Evolutionary conservation across 768 basidiomycete genomes (phyloP).

Genomic region (Phlebiopsis flavidoalba): DNA sequence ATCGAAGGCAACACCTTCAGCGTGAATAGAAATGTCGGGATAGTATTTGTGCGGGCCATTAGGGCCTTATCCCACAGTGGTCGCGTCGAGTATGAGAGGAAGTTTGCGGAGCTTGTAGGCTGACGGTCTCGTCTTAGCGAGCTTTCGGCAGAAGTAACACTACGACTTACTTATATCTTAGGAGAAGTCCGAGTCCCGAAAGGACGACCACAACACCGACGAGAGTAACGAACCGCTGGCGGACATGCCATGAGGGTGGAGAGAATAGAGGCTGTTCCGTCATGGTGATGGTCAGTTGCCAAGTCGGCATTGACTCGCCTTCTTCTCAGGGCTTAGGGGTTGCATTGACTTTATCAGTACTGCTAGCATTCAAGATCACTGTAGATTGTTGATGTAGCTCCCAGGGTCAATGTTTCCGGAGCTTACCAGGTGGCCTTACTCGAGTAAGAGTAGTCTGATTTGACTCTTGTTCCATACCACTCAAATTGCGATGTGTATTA

Average conservation of each 20-base stretch:
- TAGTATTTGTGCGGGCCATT: constrained; percentile 41
- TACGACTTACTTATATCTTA: not conserved
- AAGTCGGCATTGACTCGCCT: not conserved
- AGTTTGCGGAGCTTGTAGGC: constrained; percentile 40
- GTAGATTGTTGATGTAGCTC: not conserved
- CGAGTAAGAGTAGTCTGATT: too few relatives aligned
- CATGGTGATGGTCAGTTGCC: not conserved
- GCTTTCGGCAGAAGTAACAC: not conserved
- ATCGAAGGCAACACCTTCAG: constrained; percentile 44
- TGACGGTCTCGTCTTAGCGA: constrained; percentile 32
- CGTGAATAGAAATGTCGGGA: constrained; percentile 55
- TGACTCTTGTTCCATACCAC: too few relatives aligned
- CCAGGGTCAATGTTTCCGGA: not conserved
- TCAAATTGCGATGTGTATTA: too few relatives aligned
- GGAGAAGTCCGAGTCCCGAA: not conserved
- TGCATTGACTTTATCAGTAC: not conserved
- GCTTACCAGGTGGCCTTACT: not conserved
- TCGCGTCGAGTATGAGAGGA: constrained; percentile 50
- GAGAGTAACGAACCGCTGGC: not conserved
- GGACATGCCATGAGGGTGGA: not conserved
- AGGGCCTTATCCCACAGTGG: constrained; percentile 55
- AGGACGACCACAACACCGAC: not conserved
- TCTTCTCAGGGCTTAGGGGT: not conserved
- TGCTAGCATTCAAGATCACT: not conserved
- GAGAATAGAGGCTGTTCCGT: not conserved